Base-by-base conservation (phyloP, 306 rosid species). In the Canavalia ensiformis region DNA sequence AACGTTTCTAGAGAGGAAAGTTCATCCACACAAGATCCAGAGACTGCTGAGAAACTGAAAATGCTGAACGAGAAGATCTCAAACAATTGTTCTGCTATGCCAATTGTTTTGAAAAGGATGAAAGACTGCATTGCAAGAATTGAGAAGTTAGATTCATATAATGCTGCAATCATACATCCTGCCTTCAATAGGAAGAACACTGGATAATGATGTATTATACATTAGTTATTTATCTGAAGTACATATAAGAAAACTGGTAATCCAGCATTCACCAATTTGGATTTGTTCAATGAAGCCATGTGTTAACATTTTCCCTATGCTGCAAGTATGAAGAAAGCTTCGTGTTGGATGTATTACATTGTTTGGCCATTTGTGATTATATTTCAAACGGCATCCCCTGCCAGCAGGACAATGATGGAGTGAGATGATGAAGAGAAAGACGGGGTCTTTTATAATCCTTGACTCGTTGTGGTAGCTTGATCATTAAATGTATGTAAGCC, bases 21-120 rank as follows among this genome's bases (percentile, higher is more conserved):
- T 35, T 44, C 34, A 51, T 44, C 62, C 37, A 72, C 64, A 2
- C 70, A 71, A 13, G 91, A 85, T 74, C 86, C 86, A 58, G 92
- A 88, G 86, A 78, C 81, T 41, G 86, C 84, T 35, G 76, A 83
- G 86, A 93, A 91, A 84, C 72, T 87, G 42, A 91, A 62, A 42
- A 66, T 95, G 78, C 86, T 93, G 18, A 87, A 87, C n/a, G 95
- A 89, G 7, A 93, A 91, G 84, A 77, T 89, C 51, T 81, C 95
- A n/a, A 81, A 85, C 67, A 95, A 95, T 82, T 82, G 80, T 47
- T 64, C 88, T 29, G 84, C 84, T 10, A 74, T 93, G 86, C 97
- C 92, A 41, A 5, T 79, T 65, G 91, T 90, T 74, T 52, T 91
- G 92, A 87, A 91, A 87, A 89, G 97, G 85, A 87, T 91, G 90